Percentiles rank a stretch among this genome's conserved stretches.
Evolutionary conservation across 169 alveolate genomes (phyloP).

Genomic region (Cryptosporidium meleagridis): DNA sequence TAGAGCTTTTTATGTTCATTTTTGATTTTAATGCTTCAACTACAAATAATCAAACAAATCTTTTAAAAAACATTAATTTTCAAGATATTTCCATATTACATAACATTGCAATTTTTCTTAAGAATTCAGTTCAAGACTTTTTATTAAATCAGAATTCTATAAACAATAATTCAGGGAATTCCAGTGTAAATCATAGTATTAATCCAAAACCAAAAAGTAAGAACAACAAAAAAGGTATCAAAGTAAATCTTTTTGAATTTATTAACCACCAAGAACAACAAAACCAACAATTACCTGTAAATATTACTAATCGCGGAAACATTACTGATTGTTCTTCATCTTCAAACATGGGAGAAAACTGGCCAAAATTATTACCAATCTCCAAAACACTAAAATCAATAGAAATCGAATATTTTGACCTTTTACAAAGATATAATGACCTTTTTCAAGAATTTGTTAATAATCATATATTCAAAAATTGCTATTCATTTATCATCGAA

Average conservation of each 20-base stretch:
- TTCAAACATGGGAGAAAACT: background rate
- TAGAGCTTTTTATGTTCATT: background rate
- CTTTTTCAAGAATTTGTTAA: background rate
- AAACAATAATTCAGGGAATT: background rate
- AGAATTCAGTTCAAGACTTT: background rate
- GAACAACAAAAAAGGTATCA: slow-evolving; percentile 10
- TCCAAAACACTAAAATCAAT: slow-evolving; percentile 30
- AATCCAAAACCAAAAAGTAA: background rate
- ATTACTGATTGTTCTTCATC: background rate
- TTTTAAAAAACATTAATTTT: slow-evolving; percentile 2
- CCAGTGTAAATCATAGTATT: background rate
- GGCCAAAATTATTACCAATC: slow-evolving; percentile 6
- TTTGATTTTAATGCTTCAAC: background rate
- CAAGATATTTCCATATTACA: slow-evolving; percentile 27
- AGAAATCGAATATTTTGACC: slow-evolving; percentile 54
- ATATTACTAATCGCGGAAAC: background rate
- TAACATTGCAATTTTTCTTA: slow-evolving; percentile 7
- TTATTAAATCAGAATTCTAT: background rate
- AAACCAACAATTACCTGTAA: background rate
- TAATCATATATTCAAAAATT: background rate
- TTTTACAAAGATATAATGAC: slow-evolving; percentile 13
- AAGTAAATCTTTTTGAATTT: slow-evolving; percentile 39
- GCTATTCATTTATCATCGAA: background rate
- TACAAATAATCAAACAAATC: background rate
- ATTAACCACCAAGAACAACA: slow-evolving; percentile 17